Evolutionary conservation across 139 green algal genomes (phyloP), one percentile per base, ranked within the genome.

Genomic region (Zygnema cylindricum): DNA sequence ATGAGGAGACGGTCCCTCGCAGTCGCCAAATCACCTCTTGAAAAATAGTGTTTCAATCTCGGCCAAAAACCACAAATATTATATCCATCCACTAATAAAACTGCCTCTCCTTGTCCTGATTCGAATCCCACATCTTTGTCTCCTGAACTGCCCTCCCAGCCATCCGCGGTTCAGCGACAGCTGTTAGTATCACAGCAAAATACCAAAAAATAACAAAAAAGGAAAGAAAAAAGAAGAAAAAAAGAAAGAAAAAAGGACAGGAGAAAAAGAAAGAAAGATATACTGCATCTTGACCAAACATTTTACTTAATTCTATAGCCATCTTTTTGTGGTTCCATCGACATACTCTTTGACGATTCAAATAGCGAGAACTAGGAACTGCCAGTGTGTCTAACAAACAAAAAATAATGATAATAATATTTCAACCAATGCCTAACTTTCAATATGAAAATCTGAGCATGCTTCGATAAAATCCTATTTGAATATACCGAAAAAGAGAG

Each of bases 31-130:
- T 85, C 77, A 42, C 77, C 77, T 16, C 16, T 79, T 30, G 43
- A 3, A 79, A 85, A 85, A 40, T 85, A 40, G 16, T 76, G 69
- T 55, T 85, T 85, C 77, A 85, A 55, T 16, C 76, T 85, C 11
- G 41, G 41, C 77, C 77, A 85, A 40, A 86, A 79, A 23, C 77
- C 77, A 55, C 77, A 85, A 43, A 85, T 79, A 55, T 85, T 85
- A 55, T 85, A 85, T 25, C 77, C 77, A 55, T 85, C 77, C 16
- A 85, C 77, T 55, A 85, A 11, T 55, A 85, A 76, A 7, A 79
- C 77, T 30, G 77, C 54, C 11, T 43, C 40, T 25, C 49, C 49
- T 63, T 63, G 35, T 63, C 49, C 49, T 25, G 49, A 7, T 63
- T 63, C 49, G 16, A 63, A 63, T 63, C 49, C 49, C 16, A 63